Conservation (phyloP, 139 green algal species). For the Chlamydomonas sp. region DNA sequence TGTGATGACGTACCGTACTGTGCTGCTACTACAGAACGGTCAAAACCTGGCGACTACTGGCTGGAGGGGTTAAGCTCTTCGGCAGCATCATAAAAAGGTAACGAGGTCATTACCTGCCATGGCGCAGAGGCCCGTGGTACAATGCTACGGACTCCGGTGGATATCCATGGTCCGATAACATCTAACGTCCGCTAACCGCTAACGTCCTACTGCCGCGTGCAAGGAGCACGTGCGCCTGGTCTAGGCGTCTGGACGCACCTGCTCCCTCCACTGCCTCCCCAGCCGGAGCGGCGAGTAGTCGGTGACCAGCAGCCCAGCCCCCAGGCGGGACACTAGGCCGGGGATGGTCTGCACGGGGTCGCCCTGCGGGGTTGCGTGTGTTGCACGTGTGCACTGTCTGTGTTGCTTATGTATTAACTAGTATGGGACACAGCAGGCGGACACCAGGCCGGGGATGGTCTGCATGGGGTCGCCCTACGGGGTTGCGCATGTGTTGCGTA, state of each 20-base stretch:
- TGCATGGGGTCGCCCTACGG: constrained; percentile 16
- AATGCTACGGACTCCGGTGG: neutral
- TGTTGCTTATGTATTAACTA: neutral
- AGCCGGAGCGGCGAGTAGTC: constrained; percentile 90
- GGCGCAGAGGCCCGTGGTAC: neutral
- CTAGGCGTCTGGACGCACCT: constrained; percentile 41
- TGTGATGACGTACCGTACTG: too few relatives aligned
- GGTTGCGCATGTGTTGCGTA: neutral
- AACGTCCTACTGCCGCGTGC: neutral
- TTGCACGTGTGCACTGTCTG: neutral
- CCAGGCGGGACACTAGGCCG: constrained; percentile 64
- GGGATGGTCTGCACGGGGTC: constrained; percentile 83
- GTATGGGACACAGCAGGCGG: too few relatives aligned
- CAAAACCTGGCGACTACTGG: too few relatives aligned
- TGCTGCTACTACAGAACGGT: too few relatives aligned
- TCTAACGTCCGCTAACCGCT: neutral
- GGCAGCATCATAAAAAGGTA: too few relatives aligned
- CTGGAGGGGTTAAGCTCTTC: too few relatives aligned
- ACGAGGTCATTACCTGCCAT: too few relatives aligned
- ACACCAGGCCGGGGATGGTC: too few relatives aligned
- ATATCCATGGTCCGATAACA: neutral
- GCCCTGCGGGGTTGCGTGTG: constrained; percentile 43
- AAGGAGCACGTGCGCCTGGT: neutral
- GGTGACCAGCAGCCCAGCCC: constrained; percentile 86
- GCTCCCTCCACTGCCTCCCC: constrained; percentile 76